Base-by-base conservation (phyloP, 2,329 filamentous ascomycete species). In the Stenocarpella maydis region DNA sequence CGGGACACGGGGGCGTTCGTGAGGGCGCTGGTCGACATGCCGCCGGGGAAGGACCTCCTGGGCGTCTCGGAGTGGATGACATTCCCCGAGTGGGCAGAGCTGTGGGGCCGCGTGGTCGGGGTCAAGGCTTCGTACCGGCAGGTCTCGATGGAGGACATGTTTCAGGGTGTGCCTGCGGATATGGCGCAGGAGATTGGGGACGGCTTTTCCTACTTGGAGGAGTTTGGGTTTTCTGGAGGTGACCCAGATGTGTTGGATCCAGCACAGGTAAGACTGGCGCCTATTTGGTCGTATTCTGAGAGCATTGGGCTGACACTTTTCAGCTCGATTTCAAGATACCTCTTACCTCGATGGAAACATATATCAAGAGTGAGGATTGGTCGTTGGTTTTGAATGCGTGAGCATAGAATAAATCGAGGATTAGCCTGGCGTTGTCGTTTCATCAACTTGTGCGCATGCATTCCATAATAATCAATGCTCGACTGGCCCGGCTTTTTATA, bases 11-110 rank as follows among this genome's bases (percentile, higher is more conserved):
- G 63, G 3, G 28, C 63, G 19, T n/a, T 41, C 21, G 63, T 65
- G 3, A 65, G 41, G 26, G 63, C 63, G 21, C 47, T 65, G 28
- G 61, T 65, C 1, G 47, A 65, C n/a, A 5, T 65, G 8, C 63
- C 63, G 8, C 21, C 63, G 5, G 63, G 63, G 21, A 65, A 65
- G 50, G 45, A 54, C 15, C 47, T 65, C 21, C 15, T 65, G 24
- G 63, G 21, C 8, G 47, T 65, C 17, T 65, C 63, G 17, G 47
- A 54, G 39, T 52, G 47, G 47, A 39, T 65, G 24, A 65, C 28
- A 2, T 54, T 65, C 15, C 63, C 63, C 1, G 31, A 24, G 9
- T 65, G 28, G 31, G n/a, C n/a, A 3, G 39, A 28, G 21, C 19
- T 28, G 24, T 65, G 63, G 63, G 47, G 63, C 10, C 45, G 37